Evolutionary conservation across 768 basidiomycete genomes (phyloP).

Genomic region (Tulasnella sp.): DNA sequence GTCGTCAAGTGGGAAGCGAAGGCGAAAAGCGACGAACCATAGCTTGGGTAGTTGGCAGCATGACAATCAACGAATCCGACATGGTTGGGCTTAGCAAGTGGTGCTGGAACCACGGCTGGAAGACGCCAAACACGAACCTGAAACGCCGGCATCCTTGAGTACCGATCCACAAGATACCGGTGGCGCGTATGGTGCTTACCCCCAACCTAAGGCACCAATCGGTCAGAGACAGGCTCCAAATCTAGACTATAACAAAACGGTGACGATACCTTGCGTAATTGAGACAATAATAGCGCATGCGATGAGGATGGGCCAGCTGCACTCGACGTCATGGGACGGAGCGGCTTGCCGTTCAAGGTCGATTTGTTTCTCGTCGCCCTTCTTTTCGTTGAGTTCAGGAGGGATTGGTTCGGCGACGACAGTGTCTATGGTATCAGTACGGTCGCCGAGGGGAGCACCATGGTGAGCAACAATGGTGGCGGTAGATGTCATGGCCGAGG

Average conservation of each 20-base stretch:
- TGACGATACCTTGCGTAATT: not conserved
- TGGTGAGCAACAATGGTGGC: no score
- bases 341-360: no score
- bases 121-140: conserved; percentile 9
- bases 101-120: conserved; percentile 11
- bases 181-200: no score
- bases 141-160: not conserved
- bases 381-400: not conserved
- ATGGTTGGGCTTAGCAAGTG: not conserved
- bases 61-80: conserved; percentile 7
- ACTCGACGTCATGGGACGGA: no score
- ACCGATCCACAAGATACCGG: not conserved
- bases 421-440: not conserved
- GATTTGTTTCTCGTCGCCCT: no score
- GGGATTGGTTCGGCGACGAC: not conserved
- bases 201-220: not conserved
- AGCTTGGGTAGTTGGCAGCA: conserved; percentile 8
- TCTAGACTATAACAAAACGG: not conserved
- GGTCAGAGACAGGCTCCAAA: not conserved
- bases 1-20: not conserved
- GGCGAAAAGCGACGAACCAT: not conserved
- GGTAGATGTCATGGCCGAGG: no score
- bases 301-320: not conserved
- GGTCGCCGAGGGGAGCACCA: not conserved
- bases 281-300: conserved; percentile 2